Percentiles rank a stretch among this genome's conserved stretches.
Evolutionary conservation across 768 basidiomycete genomes (phyloP).

Genomic region (Tulasnella sp.): DNA sequence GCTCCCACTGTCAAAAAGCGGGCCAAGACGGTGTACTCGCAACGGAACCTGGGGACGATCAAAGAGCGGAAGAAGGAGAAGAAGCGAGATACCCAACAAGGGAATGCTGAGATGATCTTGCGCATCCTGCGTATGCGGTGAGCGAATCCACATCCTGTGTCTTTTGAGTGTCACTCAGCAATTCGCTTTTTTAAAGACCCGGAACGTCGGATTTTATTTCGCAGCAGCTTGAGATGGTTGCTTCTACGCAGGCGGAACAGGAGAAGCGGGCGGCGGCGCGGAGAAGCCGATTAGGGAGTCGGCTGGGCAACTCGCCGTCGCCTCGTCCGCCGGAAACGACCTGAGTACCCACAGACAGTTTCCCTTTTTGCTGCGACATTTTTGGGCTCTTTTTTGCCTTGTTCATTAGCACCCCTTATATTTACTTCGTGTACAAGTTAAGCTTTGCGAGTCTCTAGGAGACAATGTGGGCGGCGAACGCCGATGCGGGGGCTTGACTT

Average conservation of each 20-base stretch:
- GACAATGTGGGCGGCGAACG: too few relatives aligned
- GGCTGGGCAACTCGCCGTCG: too few relatives aligned
- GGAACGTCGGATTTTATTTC: constrained; percentile 76
- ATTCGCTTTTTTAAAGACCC: constrained; percentile 35
- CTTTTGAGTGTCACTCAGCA: not conserved
- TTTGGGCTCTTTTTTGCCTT: too few relatives aligned
- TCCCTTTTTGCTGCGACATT: too few relatives aligned
- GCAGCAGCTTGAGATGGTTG: constrained; percentile 73
- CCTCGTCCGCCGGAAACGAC: too few relatives aligned
- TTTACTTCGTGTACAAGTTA: too few relatives aligned
- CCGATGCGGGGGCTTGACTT: too few relatives aligned
- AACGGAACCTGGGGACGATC: constrained; percentile 93
- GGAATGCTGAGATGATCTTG: constrained; percentile 81
- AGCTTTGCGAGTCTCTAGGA: too few relatives aligned
- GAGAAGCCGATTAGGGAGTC: not conserved
- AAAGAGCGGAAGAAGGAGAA: constrained; percentile 89
- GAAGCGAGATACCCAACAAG: constrained; percentile 49
- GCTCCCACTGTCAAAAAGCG: constrained; percentile 72
- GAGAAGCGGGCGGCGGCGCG: not conserved
- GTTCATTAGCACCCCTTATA: too few relatives aligned
- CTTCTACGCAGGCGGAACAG: constrained; percentile 70
- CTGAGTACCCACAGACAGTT: too few relatives aligned
- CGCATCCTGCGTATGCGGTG: constrained; percentile 92
- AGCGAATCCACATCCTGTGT: constrained; percentile 20
- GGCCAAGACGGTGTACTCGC: constrained; percentile 82